Percentiles rank a stretch among this genome's conserved stretches.
Conservation (phyloP, 1,139 yeast species). For the Sugiyamaella sp. region DNA sequence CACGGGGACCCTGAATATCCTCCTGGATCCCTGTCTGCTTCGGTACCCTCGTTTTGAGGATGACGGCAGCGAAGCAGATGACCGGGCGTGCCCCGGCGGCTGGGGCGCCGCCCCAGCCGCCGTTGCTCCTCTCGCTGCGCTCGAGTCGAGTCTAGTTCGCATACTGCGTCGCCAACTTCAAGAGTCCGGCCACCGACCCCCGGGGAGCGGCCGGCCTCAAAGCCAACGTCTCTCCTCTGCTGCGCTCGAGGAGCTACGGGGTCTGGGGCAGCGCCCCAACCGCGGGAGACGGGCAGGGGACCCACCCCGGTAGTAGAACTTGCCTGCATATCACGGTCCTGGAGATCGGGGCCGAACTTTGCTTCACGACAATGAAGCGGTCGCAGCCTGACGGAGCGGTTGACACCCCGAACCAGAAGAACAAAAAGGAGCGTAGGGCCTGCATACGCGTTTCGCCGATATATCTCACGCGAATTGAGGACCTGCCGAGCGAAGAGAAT, state of each 20-base stretch:
- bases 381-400: slow-evolving; percentile 6
- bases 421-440: background rate
- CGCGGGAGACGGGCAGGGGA: background rate
- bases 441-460: slow-evolving; percentile 20
- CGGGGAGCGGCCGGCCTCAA: too few relatives aligned
- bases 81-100: background rate
- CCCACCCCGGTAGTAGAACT: background rate
- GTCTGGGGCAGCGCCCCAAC: background rate
- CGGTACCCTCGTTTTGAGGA: too few relatives aligned
- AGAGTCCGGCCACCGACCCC: too few relatives aligned
- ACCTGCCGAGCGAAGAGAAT: slow-evolving; percentile 29
- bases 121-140: background rate
- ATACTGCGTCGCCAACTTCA: too few relatives aligned
- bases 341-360: too few relatives aligned
- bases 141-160: background rate
- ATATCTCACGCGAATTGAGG: slow-evolving; percentile 25
- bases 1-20: too few relatives aligned
- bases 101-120: background rate
- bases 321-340: too few relatives aligned
- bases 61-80: too few relatives aligned
- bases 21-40: too few relatives aligned
- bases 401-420: background rate
- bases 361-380: background rate
- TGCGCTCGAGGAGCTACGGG: background rate
- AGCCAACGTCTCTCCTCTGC: background rate